phyloP scores from a whole-genome alignment of 306 rosid species.

The Cajanus cajan region DNA sequence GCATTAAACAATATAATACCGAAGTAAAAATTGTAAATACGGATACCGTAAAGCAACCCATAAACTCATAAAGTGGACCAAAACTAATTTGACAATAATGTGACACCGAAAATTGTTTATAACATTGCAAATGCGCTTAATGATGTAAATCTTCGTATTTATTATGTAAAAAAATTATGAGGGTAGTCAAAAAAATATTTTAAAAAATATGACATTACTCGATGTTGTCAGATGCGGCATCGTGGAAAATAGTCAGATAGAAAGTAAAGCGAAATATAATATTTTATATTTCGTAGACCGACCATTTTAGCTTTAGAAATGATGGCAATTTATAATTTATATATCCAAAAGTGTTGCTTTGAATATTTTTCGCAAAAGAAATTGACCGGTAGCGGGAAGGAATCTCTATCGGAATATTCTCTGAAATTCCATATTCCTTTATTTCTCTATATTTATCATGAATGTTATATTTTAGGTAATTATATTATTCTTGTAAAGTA shows the following conservation, averaged over 20 bases:
- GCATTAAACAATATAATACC: not conserved
- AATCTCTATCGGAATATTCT: conserved; percentile 24
- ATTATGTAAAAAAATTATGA: not conserved
- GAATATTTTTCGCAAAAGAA: not conserved
- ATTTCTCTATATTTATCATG: not conserved
- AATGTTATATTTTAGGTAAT: too few relatives aligned
- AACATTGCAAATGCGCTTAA: too few relatives aligned
- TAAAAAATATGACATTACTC: not conserved
- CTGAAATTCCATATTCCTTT: not conserved
- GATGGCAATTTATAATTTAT: not conserved
- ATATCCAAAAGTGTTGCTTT: not conserved
- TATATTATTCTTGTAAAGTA: too few relatives aligned
- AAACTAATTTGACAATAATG: too few relatives aligned
- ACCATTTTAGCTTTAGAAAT: not conserved
- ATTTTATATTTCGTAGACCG: conserved; percentile 24
- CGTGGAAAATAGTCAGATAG: not conserved
- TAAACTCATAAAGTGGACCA: too few relatives aligned
- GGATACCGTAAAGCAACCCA: not conserved
- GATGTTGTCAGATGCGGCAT: not conserved
- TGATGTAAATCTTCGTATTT: too few relatives aligned
- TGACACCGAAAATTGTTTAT: too few relatives aligned
- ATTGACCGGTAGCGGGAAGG: not conserved
- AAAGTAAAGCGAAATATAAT: not conserved
- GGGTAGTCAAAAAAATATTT: not conserved
- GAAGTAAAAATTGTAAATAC: not conserved